Evolutionary conservation across 331 rosid species (phyloP).

Genomic region (Malus hybrid): DNA sequence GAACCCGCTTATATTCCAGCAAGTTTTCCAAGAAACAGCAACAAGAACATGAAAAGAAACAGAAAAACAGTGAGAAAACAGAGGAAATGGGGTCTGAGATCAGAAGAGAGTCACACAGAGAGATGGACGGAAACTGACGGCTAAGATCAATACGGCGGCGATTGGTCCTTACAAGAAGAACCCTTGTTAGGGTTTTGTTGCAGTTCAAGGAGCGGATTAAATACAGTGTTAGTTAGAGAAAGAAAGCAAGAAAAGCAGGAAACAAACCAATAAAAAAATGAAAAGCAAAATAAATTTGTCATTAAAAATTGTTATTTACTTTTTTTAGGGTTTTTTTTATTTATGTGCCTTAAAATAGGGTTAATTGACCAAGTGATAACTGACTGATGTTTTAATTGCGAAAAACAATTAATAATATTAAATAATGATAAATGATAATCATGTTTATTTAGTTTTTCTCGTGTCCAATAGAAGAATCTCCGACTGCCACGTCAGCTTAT

Average conservation of each 20-base stretch:
- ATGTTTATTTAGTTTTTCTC: slow-evolving; percentile 3
- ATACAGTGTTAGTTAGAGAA: slow-evolving; percentile 19
- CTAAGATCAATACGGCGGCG: slow-evolving; percentile 77
- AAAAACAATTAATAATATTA: background rate
- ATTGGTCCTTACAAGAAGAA: slow-evolving; percentile 65
- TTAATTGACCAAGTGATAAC: slow-evolving; percentile 62
- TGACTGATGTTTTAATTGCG: slow-evolving; percentile 13
- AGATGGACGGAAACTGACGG: slow-evolving; percentile 5
- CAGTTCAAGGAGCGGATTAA: slow-evolving; percentile 39
- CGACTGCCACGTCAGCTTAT: slow-evolving; percentile 32
- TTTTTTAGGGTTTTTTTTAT: background rate
- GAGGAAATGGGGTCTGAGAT: background rate
- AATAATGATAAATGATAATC: slow-evolving; percentile 1
- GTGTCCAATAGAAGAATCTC: slow-evolving; percentile 13
- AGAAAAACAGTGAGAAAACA: background rate
- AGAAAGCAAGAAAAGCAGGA: background rate
- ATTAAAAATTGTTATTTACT: background rate
- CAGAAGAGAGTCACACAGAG: slow-evolving; percentile 5
- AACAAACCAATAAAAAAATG: background rate
- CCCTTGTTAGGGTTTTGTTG: slow-evolving; percentile 91
- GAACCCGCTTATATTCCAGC: slow-evolving; percentile 2
- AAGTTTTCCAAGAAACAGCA: slow-evolving; percentile 1
- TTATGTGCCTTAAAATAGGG: slow-evolving; percentile 32
- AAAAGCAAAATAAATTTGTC: background rate
- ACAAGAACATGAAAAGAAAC: background rate